Evolutionary conservation across 1,284 basidiomycete species (phyloP), one percentile per base, ranked within the genome.

Genomic region (Cryptococcus sp.): DNA sequence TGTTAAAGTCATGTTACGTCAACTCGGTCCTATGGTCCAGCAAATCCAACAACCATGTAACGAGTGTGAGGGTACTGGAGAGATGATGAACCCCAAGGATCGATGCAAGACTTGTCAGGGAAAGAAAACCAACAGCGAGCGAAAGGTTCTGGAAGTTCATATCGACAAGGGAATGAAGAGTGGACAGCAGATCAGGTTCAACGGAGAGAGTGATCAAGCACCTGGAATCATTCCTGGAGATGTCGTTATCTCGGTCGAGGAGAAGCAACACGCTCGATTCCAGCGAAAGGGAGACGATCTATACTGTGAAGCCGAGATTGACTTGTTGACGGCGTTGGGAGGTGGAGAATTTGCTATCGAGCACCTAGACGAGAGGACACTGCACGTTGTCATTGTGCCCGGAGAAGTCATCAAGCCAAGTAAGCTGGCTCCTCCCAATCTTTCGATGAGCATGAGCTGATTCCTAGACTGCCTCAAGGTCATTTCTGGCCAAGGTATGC

Each of bases 81-180:
- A 98, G 77, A 82, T 90, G 66, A 96, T 98, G 80, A 91, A 92
- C 77, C 74, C 81, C 52, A 98, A 94, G 78, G 92, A 98, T 79
- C 83, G 87, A 61, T 99, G 96, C 83, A 84, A 86, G 76, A 78
- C 78, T 42, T 99, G 96, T 82, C 88, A 88, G 74, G 96, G 93
- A 62, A 96, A 96, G 81, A 99, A 98, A 81, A 86, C 90, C 53
- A 66, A 87, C 45, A 85, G 89, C 55, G 96, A 98, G 78, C 91
- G 96, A 78, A 98, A 98, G 80, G 87, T 98, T 61, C 80, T 98
- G 66, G 96, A 99, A 78, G 96, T 98, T 23, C 91, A 97, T 74
- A 90, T 99, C 81, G 96, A 98, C 82, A 97, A 94, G 81, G 96
- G 96, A 52, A 98, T 98, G 96, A 91, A 91, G 79, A 87, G 87